Base-by-base conservation (phyloP, 768 basidiomycete genomes). In the Dendrothele bispora region DNA sequence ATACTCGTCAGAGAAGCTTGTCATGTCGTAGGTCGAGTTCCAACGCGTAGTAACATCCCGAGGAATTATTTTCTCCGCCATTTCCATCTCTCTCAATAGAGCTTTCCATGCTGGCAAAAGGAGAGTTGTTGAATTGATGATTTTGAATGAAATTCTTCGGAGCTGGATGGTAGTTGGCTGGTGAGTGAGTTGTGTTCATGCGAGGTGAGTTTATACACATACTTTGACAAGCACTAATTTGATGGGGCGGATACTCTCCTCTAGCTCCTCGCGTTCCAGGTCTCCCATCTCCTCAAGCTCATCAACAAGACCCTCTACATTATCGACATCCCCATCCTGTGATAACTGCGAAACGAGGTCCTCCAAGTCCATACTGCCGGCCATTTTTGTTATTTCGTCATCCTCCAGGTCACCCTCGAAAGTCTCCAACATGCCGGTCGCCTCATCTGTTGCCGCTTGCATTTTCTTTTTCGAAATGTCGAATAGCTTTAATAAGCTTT, bases 11-110 rank as follows among this genome's bases (percentile, higher is more conserved):
- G 49, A 67, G 63, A 1, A 55, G 34, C 1, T 73, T 49, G n/a
- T n/a, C 70, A 75, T 72, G 39, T 70, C 57, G 35, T 54, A 69
- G 0, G 64, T 69, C 5, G 63, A 70, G 36, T 72, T 70, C 72
- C 70, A 74, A 0, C 61, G 50, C 0, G 70, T 73, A 2, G 46
- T 21, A 1, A 75, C 65, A 49, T 77, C 67, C 2, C 64, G 58
- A 1, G 71, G 71, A 62, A 40, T 7, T 12, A 12, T 18, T 21
- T 17, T 14, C 14, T 25, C 18, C 17, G 22, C 18, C 12, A 12
- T 24, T n/a, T n/a, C n/a, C n/a, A n/a, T n/a, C n/a, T n/a, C n/a
- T 14, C 22, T 7, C 7, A 40, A 20, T 14, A 8, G 7, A 14
- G 7, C 24, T 5, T 7, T 20, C 17, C 39, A n/a, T n/a, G n/a